Base-by-base conservation (phyloP, 805 yeast genomes). In the Candida takata region DNA sequence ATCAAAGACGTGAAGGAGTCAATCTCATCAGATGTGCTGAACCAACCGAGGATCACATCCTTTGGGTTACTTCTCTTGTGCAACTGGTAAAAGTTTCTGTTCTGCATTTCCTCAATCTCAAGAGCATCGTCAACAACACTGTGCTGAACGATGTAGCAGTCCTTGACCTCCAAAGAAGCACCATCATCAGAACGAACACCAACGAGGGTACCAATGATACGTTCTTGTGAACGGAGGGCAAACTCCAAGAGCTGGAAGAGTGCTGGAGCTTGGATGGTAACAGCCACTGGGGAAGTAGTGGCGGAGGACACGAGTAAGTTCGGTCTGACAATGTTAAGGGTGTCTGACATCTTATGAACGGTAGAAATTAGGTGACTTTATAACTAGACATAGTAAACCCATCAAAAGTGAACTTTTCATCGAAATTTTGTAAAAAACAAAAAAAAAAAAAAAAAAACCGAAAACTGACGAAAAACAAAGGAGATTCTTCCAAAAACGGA, bases 141-240 rank as follows among this genome's bases (percentile, higher is more conserved):
- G 52, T 84, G 84, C 30, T 95, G 92, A 38, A 86, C 92, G 57
- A 84, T 71, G 60, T 79, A 86, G 14, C 86, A 82, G 43, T 77
- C 83, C 54, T 76, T 72, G 49, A 86, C 65, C 50, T 79, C 90
- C 30, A 83, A 69, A 49, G 73, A 81, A 13, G 74, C 63, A 11
- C 94, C 94, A 55, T 85, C 95, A 42, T 85, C 95, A 18, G 88
- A 79, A 57, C 95, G 72, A 32, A 71, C 61, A 24, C 95, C 95
- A 31, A 86, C 65, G 41, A 86, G 69, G 11, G 95, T 83, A 42
- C 95, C 95, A 48, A 86, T 78, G 42, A 81, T 74, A 57, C 92
- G 72, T 45, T 66, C 63, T 58, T 63, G 75, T 33, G 74, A 60
- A 61, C 83, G 70, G 38, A 74, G 64, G 18, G 79, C 65, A 43